A percentile compares a stretch with the other conserved stretches of the same genome.
Evolutionary conservation across 2,329 filamentous ascomycete species (phyloP).

Genomic region (Ophiocordyceps camponoti-leonardi): DNA sequence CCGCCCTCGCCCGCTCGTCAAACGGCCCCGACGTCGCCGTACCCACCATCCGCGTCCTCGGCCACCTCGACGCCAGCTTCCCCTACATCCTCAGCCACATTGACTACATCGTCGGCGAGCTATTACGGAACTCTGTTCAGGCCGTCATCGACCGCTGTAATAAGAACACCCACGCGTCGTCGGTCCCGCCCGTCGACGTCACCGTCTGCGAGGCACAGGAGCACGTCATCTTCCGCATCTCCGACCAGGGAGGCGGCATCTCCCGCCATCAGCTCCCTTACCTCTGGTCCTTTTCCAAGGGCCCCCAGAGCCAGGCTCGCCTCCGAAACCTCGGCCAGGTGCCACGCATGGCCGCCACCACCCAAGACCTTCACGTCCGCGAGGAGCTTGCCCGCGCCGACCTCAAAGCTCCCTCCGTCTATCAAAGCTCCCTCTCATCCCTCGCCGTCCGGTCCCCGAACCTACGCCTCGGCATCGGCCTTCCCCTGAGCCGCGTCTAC

Average conservation of each 20-base stretch:
- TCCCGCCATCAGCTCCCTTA: conserved; percentile 71
- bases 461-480: conserved; percentile 74
- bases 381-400: conserved; percentile 22
- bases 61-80: conserved; percentile 79
- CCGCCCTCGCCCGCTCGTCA: conserved; percentile 54
- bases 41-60: conserved; percentile 67
- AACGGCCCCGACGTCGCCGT: conserved; percentile 56
- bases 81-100: conserved; percentile 93
- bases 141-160: conserved; percentile 65
- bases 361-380: conserved; percentile 60
- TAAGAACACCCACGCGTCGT: conserved; percentile 10
- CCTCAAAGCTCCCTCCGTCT: conserved; percentile 21
- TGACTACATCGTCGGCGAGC: conserved; percentile 92
- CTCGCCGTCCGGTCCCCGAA: conserved; percentile 74
- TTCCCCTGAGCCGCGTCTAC: conserved; percentile 87
- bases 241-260: conserved; percentile 87
- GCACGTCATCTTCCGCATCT: conserved; percentile 91
- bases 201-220: conserved; percentile 87
- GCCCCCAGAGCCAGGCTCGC: conserved; percentile 58
- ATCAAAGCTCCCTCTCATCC: conserved; percentile 52
- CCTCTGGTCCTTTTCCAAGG: conserved; percentile 94
- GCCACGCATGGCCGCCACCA: conserved; percentile 79
- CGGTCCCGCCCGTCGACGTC: conserved; percentile 65
- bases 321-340: conserved; percentile 77
- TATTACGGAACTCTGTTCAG: conserved; percentile 88